phyloP scores from a whole-genome alignment of 257 asterid species.

The Primulina huaijiensis region DNA sequence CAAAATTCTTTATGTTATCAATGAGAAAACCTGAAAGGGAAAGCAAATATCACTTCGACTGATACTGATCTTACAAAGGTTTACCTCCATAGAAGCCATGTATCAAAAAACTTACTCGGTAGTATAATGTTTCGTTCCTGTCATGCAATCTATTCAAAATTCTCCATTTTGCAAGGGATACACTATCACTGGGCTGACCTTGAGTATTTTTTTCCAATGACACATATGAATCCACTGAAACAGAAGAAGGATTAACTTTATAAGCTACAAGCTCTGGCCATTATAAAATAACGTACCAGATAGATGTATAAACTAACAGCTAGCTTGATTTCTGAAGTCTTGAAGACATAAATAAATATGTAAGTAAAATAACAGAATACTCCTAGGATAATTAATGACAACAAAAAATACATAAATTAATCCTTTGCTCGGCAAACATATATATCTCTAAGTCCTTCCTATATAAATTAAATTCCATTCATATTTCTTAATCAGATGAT shows the following conservation, averaged over 20 bases:
- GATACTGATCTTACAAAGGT: conserved; percentile 16
- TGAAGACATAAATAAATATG: background rate
- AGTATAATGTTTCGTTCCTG: conserved; percentile 95
- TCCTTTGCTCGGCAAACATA: background rate
- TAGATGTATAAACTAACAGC: background rate
- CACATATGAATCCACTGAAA: conserved; percentile 84
- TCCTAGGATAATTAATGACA: too few relatives aligned
- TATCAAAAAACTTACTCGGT: conserved; percentile 63
- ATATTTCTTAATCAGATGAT: background rate
- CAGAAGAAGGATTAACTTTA: conserved; percentile 23
- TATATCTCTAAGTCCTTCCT: background rate
- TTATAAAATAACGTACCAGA: conserved; percentile 1
- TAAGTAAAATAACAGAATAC: too few relatives aligned
- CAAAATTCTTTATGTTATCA: conserved; percentile 83
- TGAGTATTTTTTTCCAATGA: conserved; percentile 88
- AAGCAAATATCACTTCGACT: conserved; percentile 23
- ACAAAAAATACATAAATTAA: too few relatives aligned
- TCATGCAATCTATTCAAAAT: conserved; percentile 94
- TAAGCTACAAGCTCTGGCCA: conserved; percentile 19
- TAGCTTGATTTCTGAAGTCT: background rate
- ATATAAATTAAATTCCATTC: background rate
- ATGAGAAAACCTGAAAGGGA: conserved; percentile 69
- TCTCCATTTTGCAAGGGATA: conserved; percentile 94
- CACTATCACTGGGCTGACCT: conserved; percentile 59
- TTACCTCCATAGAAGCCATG: conserved; percentile 17